These are phyloP conservation scores for Hordeum vulgare DNA, from an alignment of 176 grass and related monocot species.

Conservation along the genomic window DNA sequence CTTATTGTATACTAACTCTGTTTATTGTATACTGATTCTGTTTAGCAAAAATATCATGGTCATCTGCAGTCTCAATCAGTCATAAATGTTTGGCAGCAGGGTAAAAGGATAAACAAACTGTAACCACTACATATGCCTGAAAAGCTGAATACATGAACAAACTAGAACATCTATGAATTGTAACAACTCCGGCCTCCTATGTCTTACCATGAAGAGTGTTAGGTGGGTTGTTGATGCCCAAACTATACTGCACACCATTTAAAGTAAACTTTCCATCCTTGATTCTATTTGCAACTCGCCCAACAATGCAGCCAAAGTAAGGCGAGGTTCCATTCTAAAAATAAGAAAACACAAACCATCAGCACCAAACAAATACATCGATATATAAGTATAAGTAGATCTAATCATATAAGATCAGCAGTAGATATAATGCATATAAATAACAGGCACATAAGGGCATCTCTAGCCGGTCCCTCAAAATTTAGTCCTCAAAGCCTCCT, in stretches of 20 bases:
- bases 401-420: not conserved
- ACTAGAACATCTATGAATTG: not conserved
- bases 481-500: too few species aligned
- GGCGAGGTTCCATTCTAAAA: conserved; percentile 63
- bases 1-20: not conserved
- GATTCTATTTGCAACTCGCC: conserved; percentile 90
- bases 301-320: conserved; percentile 91
- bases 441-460: not conserved
- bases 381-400: not conserved
- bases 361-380: not conserved
- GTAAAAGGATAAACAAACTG: not conserved
- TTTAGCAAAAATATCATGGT: conserved; percentile 10
- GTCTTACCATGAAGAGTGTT: conserved; percentile 78
- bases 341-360: conserved; percentile 27
- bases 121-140: not conserved
- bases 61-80: not conserved
- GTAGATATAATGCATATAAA: not conserved
- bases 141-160: not conserved
- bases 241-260: conserved; percentile 51
- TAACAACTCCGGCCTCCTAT: not conserved
- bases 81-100: not conserved
- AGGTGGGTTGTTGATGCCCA: conserved; percentile 66
- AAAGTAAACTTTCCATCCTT: conserved; percentile 71
- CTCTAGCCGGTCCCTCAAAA: too few species aligned
- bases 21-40: not conserved